A percentile compares a stretch with the other conserved stretches of the same genome.
Evolutionary conservation across 495 filamentous ascomycete genomes (phyloP).

Genomic region (Bryoglossum gracile): DNA sequence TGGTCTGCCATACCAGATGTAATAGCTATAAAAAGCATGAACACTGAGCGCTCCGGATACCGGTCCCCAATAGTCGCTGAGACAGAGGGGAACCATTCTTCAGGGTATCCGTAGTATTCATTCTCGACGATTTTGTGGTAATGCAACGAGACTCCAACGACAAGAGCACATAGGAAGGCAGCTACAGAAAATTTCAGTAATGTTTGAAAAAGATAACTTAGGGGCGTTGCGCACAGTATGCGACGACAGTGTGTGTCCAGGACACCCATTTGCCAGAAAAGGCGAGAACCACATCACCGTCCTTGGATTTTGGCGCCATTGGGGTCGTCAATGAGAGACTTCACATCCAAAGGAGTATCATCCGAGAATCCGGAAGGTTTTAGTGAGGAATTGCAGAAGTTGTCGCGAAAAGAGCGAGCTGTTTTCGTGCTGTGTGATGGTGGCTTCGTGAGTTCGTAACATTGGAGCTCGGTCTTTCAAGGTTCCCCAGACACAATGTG

Average conservation of each 20-base stretch:
- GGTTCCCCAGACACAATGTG: too few species aligned
- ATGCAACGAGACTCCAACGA: constrained; percentile 79
- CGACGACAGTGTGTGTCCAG: constrained; percentile 75
- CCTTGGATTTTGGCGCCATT: constrained; percentile 82
- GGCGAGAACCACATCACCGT: constrained; percentile 74
- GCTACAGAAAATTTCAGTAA: too few species aligned
- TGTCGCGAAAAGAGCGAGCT: constrained; percentile 10
- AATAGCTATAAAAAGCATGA: constrained; percentile 93
- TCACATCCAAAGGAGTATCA: constrained; percentile 26
- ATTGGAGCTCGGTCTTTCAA: too few species aligned
- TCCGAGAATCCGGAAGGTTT: constrained; percentile 19
- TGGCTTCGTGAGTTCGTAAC: too few species aligned
- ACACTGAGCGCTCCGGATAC: constrained; percentile 94
- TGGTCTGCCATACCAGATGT: constrained; percentile 61
- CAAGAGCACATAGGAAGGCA: constrained; percentile 84
- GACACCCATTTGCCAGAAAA: constrained; percentile 90
- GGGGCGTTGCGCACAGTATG: constrained; percentile 53
- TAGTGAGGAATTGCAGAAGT: constrained; percentile 19
- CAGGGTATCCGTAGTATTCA: constrained; percentile 91
- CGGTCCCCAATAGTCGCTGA: constrained; percentile 98
- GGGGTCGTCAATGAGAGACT: constrained; percentile 26
- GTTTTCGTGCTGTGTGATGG: too few species aligned
- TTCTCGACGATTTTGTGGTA: constrained; percentile 97
- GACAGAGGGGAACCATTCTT: constrained; percentile 99
- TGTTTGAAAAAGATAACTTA: too few species aligned